These are phyloP conservation scores for Plasmodium cynomolgi DNA, from an alignment of 169 alveolate species.

Conservation along the genomic window DNA sequence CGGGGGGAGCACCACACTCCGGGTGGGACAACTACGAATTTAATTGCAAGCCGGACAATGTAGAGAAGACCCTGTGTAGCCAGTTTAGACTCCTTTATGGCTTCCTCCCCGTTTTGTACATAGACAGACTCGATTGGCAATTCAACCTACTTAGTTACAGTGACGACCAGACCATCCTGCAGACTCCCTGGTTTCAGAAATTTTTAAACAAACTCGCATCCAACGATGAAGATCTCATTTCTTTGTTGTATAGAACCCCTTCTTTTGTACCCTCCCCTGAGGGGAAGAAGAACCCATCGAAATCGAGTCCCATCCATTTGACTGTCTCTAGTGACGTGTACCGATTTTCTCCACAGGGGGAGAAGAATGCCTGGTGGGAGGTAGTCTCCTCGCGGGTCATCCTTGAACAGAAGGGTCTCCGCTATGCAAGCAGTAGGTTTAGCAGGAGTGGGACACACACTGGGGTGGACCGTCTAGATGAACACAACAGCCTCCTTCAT, in stretches of 20 bases:
- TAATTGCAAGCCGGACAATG: slow-evolving; percentile 57
- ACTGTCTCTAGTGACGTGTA: slow-evolving; percentile 16
- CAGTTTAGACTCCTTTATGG: slow-evolving; percentile 10
- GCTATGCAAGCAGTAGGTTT: not conserved
- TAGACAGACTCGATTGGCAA: slow-evolving; percentile 73
- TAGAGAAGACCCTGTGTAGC: slow-evolving; percentile 10
- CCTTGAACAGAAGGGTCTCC: not conserved
- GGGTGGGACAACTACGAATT: slow-evolving; percentile 32
- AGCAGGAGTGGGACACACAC: not conserved
- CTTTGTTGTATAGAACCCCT: slow-evolving; percentile 39
- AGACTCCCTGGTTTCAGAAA: slow-evolving; percentile 29
- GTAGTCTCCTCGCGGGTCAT: slow-evolving; percentile 20
- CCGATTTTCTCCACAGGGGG: not conserved
- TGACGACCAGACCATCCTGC: slow-evolving; percentile 9
- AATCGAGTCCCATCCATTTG: not conserved
- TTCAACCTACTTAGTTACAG: slow-evolving; percentile 1
- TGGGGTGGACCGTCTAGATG: not conserved
- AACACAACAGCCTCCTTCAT: not conserved
- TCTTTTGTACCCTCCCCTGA: not conserved
- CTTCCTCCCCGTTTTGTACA: slow-evolving; percentile 48
- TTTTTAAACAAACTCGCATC: not conserved
- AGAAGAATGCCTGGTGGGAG: slow-evolving; percentile 25
- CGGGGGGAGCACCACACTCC: not conserved
- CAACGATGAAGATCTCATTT: slow-evolving; percentile 18
- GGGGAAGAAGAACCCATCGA: not conserved